A percentile compares a stretch with the other conserved stretches of the same genome.
These are phyloP conservation scores for Monosporozyma aerobia DNA, from an alignment of 805 yeast species.

Conservation along the genomic window DNA sequence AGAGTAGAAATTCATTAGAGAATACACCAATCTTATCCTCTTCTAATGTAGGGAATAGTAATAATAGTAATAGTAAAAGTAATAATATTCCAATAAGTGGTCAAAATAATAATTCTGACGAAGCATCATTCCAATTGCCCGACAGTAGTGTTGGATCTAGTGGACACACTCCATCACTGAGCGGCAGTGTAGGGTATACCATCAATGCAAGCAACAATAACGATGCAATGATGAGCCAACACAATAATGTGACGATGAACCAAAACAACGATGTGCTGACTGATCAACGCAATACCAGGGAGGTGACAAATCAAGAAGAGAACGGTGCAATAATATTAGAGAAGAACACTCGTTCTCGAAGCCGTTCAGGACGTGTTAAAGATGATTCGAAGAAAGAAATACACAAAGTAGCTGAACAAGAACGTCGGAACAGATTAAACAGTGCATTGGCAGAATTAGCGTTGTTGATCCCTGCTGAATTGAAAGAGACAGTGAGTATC, in stretches of 20 bases:
- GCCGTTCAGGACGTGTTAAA: conserved; percentile 2
- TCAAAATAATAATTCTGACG: conserved; percentile 1
- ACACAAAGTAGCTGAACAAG: conserved; percentile 94
- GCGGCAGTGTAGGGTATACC: not conserved
- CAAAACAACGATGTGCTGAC: no score
- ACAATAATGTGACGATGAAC: no score
- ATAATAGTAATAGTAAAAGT: not conserved
- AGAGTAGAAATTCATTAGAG: conserved; percentile 1
- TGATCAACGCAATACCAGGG: no score
- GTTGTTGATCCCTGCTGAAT: conserved; percentile 51
- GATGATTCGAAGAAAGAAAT: conserved; percentile 26
- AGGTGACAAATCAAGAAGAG: conserved; percentile 5
- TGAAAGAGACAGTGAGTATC: conserved; percentile 48
- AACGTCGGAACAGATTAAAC: conserved; percentile 88
- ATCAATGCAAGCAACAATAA: not conserved
- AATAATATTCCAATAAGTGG: not conserved
- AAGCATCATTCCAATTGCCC: conserved; percentile 19
- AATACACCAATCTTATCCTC: not conserved
- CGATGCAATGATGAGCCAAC: not conserved
- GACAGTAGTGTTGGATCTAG: conserved; percentile 13
- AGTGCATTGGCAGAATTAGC: conserved; percentile 72
- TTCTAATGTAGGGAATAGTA: not conserved
- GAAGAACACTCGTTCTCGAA: not conserved
- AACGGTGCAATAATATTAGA: not conserved
- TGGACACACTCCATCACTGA: not conserved